Conservation (phyloP, 495 filamentous ascomycete species). For the Aspergillus funiculosus region DNA sequence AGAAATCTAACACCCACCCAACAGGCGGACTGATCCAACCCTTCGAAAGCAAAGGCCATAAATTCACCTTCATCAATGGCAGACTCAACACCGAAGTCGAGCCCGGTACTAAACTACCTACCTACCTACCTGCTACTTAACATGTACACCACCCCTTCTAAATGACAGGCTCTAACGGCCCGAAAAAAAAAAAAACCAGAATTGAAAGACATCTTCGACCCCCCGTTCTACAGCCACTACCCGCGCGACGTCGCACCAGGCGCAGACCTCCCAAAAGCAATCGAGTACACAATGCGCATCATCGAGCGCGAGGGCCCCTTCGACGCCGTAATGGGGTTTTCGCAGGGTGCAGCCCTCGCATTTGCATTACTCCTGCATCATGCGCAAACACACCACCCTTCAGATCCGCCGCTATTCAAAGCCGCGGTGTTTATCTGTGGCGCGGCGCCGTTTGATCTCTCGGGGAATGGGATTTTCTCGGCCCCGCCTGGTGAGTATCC, state of each 20-base stretch:
- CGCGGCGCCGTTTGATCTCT: constrained; percentile 28
- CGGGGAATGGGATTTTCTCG: constrained; percentile 16
- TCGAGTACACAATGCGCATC: constrained; percentile 28
- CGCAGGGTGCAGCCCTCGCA: constrained; percentile 40
- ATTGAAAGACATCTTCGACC: constrained; percentile 31
- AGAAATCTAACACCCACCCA: constrained; percentile 1
- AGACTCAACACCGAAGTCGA: constrained; percentile 23
- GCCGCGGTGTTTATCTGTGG: constrained; percentile 40
- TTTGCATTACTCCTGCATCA: constrained; percentile 32
- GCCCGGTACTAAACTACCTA: constrained; percentile 31
- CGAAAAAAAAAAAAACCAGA: constrained; percentile 18
- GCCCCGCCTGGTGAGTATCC: constrained; percentile 13
- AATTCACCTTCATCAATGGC: constrained; percentile 34
- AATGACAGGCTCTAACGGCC: background rate
- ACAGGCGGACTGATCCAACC: constrained; percentile 31
- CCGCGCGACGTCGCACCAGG: constrained; percentile 23
- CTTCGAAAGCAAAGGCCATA: constrained; percentile 30
- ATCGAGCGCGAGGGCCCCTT: constrained; percentile 39
- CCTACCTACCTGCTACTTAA: background rate
- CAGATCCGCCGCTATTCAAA: constrained; percentile 28
- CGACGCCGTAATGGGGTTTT: constrained; percentile 44
- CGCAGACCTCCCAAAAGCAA: constrained; percentile 25
- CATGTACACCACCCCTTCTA: too few relatives aligned
- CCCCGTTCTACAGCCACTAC: constrained; percentile 40
- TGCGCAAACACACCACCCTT: constrained; percentile 22